Evolutionary conservation across 495 filamentous ascomycete genomes (phyloP).

Genomic region (Aspergillus conjunctus): DNA sequence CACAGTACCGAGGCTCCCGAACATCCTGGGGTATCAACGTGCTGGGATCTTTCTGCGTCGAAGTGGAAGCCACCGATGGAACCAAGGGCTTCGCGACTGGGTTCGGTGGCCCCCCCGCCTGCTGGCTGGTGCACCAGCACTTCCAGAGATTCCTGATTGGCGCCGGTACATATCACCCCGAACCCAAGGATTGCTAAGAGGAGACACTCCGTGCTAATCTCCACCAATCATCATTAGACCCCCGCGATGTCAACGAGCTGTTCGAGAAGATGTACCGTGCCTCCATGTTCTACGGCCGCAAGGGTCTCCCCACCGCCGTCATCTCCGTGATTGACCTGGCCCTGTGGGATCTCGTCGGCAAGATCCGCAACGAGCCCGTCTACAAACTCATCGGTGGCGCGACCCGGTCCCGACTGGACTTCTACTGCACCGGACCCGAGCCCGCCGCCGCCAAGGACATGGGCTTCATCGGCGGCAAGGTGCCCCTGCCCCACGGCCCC

Average conservation of each 20-base stretch:
- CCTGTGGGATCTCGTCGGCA: conserved; percentile 87
- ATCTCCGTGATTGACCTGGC: conserved; percentile 94
- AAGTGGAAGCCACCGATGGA: conserved; percentile 85
- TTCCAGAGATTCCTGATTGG: conserved; percentile 90
- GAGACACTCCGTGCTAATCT: neutral
- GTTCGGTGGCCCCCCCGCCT: conserved; percentile 89
- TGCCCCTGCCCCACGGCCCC: conserved; percentile 83
- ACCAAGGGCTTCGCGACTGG: conserved; percentile 91
- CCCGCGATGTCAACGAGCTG: conserved; percentile 81
- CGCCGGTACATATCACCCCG: conserved; percentile 50
- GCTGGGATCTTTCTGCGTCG: conserved; percentile 89
- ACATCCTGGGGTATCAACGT: conserved; percentile 97
- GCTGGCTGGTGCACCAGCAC: conserved; percentile 89
- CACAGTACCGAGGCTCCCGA: conserved; percentile 80
- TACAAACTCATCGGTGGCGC: conserved; percentile 92
- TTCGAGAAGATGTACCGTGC: conserved; percentile 96
- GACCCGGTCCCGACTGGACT: conserved; percentile 76
- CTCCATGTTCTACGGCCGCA: conserved; percentile 94
- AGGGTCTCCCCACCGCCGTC: conserved; percentile 84
- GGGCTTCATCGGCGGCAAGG: conserved; percentile 88
- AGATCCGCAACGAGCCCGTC: conserved; percentile 87
- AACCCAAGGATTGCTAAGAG: conserved; percentile 1
- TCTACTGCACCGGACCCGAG: conserved; percentile 93
- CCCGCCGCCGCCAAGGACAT: conserved; percentile 74
- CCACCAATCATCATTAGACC: conserved; percentile 53